These are phyloP conservation scores for Psilocybe mexicana DNA, from an alignment of 1,284 basidiomycete species.

Conservation along the genomic window DNA sequence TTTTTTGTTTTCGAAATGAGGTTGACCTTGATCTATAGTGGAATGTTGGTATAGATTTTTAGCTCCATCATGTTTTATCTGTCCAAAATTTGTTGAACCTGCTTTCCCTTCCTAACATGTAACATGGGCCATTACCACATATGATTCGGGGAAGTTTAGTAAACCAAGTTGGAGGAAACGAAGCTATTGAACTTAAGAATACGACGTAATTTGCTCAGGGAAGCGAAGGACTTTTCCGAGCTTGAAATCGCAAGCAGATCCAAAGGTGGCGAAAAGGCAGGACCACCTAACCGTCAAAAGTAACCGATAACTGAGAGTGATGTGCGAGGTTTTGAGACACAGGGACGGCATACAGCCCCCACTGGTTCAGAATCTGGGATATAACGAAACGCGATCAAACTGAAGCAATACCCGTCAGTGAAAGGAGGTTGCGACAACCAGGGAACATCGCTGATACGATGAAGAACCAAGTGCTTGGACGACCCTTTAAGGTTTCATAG, in stretches of 20 bases:
- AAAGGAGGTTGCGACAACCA: background rate
- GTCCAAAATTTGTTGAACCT: no score
- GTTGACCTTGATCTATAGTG: slow-evolving; percentile 31
- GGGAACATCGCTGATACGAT: slow-evolving; percentile 47
- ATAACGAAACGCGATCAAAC: slow-evolving; percentile 78
- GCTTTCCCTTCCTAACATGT: no score
- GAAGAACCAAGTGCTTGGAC: slow-evolving; percentile 83
- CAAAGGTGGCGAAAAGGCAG: slow-evolving; percentile 74
- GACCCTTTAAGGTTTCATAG: slow-evolving; percentile 46
- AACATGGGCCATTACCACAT: no score
- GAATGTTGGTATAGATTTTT: slow-evolving; percentile 45
- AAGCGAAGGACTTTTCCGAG: slow-evolving; percentile 50
- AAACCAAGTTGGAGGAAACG: no score
- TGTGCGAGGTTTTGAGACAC: slow-evolving; percentile 71
- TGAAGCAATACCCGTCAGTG: slow-evolving; percentile 26
- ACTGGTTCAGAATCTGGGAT: slow-evolving; percentile 73
- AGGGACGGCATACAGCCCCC: slow-evolving; percentile 62
- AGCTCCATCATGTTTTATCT: no score
- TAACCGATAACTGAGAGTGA: slow-evolving; percentile 55
- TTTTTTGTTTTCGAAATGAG: background rate
- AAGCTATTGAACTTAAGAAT: background rate
- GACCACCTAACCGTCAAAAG: slow-evolving; percentile 73
- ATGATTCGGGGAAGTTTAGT: no score
- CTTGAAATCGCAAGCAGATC: slow-evolving; percentile 80
- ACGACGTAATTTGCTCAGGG: background rate